These are phyloP conservation scores for Barnettozyma botsteinii DNA, from an alignment of 805 yeast genomes.

Conservation along the genomic window DNA sequence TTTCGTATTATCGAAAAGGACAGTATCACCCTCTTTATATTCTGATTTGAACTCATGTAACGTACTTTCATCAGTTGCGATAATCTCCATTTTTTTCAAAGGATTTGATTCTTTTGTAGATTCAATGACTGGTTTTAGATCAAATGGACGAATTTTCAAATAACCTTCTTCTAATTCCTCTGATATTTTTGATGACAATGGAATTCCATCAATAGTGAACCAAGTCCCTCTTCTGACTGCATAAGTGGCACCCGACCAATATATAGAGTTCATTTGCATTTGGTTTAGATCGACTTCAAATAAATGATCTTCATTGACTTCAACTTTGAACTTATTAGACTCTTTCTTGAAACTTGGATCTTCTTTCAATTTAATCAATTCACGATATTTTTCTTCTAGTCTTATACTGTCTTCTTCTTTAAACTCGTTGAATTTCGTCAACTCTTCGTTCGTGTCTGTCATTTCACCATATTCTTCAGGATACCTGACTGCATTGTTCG, in stretches of 20 bases:
- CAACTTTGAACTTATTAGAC: constrained; percentile 3
- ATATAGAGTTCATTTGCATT: constrained; percentile 59
- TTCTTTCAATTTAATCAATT: background rate
- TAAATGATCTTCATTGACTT: constrained; percentile 75
- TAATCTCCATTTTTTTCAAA: constrained; percentile 7
- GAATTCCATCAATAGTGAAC: constrained; percentile 58
- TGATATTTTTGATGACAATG: constrained; percentile 46
- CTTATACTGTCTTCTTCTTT: constrained; percentile 53
- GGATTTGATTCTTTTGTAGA: constrained; percentile 13
- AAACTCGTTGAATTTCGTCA: constrained; percentile 57
- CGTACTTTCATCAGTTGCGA: constrained; percentile 7
- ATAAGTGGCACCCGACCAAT: constrained; percentile 85
- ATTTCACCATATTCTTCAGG: constrained; percentile 55
- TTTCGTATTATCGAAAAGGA: constrained; percentile 32
- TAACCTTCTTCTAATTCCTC: constrained; percentile 56
- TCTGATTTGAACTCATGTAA: constrained; percentile 11
- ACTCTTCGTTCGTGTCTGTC: constrained; percentile 37
- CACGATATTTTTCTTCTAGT: constrained; percentile 41
- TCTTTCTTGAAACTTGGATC: too few relatives aligned
- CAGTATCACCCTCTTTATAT: constrained; percentile 31
- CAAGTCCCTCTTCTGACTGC: constrained; percentile 83
- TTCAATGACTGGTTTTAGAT: constrained; percentile 9
- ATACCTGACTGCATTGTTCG: constrained; percentile 66
- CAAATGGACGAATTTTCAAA: constrained; percentile 33
- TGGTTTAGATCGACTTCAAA: constrained; percentile 61